Base-by-base conservation (phyloP, 2,329 filamentous ascomycete species). In the Xenosphaeropsis pyriputrescens region DNA sequence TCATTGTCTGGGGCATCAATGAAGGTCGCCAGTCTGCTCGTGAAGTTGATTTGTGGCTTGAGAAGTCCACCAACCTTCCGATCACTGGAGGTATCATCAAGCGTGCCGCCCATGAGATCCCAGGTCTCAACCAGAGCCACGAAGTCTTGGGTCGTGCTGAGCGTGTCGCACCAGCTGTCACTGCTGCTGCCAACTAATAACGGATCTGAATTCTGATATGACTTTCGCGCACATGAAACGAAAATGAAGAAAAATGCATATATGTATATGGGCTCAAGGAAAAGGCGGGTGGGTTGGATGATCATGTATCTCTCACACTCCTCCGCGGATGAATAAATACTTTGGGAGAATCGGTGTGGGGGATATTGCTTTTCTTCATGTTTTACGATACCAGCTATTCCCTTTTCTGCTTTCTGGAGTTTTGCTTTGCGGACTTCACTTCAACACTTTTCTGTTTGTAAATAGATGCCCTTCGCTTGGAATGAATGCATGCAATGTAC, bases 1-100 rank as follows among this genome's bases (percentile, higher is more conserved):
- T 96, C 41, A 95, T 96, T 61, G 88, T 96, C 47, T 96, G 88
- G 85, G 89, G 88, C 57, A 96, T 96, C 68, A 96, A 96, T 57
- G 89, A 96, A 64, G 89, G 89, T 52, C 83, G 89, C 50, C 84
- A 91, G 65, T 80, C 82, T 50, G 89, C 89, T 52, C 82, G 89
- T 44, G 88, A 96, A 60, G 82, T 95, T 40, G 89, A 96, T 58
- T 61, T 85, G 37, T 94, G 75, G 68, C 79, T 96, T 33, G 84
- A 83, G 60, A 74, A 80, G 45, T 72, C 75, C 54, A 88, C 83
- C 41, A 73, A 72, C 53, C 72, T 96, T 35, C 89, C 89, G 8
- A 82, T 93, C 39, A 93, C 88, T 26, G 89, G 89, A 55, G 89
- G 89, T 57, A 94, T 96, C 49, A 71, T 94, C 47, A 91, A 89